Conservation (phyloP, 2,329 filamentous ascomycete genomes). For the Pseudogymnoascus sp. region DNA sequence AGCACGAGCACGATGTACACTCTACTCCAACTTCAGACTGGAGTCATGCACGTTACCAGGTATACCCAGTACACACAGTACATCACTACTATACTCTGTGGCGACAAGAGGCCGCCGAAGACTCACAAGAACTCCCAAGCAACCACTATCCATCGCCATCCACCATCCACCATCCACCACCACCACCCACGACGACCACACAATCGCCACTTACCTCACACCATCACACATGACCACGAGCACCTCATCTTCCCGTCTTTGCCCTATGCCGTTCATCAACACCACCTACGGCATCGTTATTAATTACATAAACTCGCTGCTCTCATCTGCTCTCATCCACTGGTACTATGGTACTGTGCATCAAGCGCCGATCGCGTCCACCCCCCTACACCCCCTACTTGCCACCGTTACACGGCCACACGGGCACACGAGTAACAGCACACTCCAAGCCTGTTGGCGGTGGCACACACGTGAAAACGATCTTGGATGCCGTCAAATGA, state of each 20-base stretch:
- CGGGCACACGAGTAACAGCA: neutral
- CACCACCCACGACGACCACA: neutral
- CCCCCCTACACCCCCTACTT: neutral
- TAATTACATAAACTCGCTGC: neutral
- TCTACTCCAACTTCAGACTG: neutral
- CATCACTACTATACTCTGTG: neutral
- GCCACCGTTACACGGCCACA: neutral
- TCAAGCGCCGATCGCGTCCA: neutral
- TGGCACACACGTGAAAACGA: neutral
- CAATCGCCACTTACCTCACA: constrained; percentile 8
- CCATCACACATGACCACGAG: neutral
- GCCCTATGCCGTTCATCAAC: neutral
- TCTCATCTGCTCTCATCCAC: neutral
- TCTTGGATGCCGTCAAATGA: neutral
- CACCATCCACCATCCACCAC: neutral
- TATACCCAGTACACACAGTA: neutral
- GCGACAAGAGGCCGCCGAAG: neutral
- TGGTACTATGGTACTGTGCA: neutral
- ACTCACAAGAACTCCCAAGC: neutral
- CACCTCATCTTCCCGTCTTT: constrained; percentile 2
- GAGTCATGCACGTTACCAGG: neutral
- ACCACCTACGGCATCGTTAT: neutral
- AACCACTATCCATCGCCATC: neutral
- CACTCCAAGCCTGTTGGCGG: neutral
- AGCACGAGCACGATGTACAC: neutral